Base-by-base conservation (phyloP, 164 flowering plant genomes). In the Vitis cinerea region DNA sequence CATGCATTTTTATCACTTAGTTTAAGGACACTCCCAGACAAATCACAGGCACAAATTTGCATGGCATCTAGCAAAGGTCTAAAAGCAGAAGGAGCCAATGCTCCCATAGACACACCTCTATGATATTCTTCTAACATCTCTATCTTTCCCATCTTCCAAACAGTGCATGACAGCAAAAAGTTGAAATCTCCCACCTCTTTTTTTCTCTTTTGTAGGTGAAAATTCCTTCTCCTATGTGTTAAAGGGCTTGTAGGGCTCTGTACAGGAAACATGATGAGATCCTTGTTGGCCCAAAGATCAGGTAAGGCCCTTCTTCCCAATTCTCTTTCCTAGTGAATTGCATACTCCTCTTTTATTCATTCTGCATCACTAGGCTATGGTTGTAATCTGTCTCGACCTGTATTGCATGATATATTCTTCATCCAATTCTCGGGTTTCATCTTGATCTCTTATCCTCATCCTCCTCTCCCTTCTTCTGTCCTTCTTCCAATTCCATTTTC, bases 121-220 rank as follows among this genome's bases (percentile, higher is more conserved):
- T 53, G 4, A 53, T 17, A 53, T 37, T 37, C 15, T 53, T 57
- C 29, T 16, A 19, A 7, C 59, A 19, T 57, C 29, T 10, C 59
- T 37, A 5, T 59, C 44, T 59, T 9, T 27, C 27, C 61, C 13
- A 27, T 59, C 14, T 10, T 13, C 37, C 4, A 16, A 37, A 37
- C 59, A 50, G 63, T 66, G 70, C 74, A 19, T 72, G 65, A 30
- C 68, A 55, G 69, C 59, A 57, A 65, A 50, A 59, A 65, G 70
- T 50, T 66, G 54, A 29, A 13, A 48, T 53, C 10, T 16, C 19
- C 27, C 19, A 19, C 4, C 12, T 23, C 16, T 27, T 49, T 29
- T 48, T 31, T 57, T 51, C 19, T 58, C 48, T 59, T 49, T 17
- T 66, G 23, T 6, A 57, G 74, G 50, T 31, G 56, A 31, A 17